Evolutionary conservation across 2,329 filamentous ascomycete genomes (phyloP).

Genomic region (Microsporum ferrugineum): DNA sequence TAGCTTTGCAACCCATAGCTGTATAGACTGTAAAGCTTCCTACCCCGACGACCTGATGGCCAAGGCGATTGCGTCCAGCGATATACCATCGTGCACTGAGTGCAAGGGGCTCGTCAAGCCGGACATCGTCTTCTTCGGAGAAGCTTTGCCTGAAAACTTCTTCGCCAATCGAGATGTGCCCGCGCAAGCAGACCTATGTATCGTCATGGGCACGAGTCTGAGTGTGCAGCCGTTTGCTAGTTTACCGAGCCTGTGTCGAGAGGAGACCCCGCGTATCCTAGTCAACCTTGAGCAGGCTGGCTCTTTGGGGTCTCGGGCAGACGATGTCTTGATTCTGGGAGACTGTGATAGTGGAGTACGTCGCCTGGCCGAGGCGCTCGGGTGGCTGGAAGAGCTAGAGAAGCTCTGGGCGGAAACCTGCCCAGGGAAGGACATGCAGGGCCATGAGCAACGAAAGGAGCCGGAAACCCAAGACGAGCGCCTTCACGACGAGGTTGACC

Average conservation of each 20-base stretch:
- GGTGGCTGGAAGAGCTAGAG: conserved; percentile 79
- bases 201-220: conserved; percentile 82
- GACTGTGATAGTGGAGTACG: conserved; percentile 75
- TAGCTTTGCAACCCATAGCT: conserved; percentile 82
- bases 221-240: conserved; percentile 81
- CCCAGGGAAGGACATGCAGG: conserved; percentile 41
- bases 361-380: conserved; percentile 64
- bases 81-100: conserved; percentile 57
- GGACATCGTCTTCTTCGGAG: conserved; percentile 90
- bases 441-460: conserved; percentile 22
- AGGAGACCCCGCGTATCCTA: conserved; percentile 61
- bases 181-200: conserved; percentile 58
- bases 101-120: conserved; percentile 81
- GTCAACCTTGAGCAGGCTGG: conserved; percentile 83
- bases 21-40: conserved; percentile 68
- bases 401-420: conserved; percentile 58
- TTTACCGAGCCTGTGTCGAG: conserved; percentile 53
- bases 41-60: conserved; percentile 68
- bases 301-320: conserved; percentile 59
- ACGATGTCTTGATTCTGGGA: conserved; percentile 75
- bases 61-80: conserved; percentile 51
- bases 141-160: conserved; percentile 56
- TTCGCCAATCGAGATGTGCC: conserved; percentile 47
- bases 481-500: conserved; percentile 47
- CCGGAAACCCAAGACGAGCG: conserved; percentile 43